phyloP scores from a whole-genome alignment of 108 stramenopile genomes.

The Discostella pseudostelligera region DNA sequence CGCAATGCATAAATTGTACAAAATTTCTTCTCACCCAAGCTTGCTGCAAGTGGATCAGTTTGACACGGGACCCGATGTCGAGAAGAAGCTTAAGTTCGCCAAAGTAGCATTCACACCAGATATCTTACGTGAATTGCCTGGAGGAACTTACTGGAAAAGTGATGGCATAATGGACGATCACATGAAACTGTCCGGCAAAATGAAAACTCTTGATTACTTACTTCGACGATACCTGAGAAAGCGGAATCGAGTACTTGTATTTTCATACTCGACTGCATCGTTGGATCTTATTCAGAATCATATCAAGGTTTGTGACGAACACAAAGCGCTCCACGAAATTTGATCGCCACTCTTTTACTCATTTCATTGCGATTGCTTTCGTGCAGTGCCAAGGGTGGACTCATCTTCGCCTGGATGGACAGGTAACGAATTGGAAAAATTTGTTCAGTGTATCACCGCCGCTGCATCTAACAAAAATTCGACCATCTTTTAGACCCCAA shows the following conservation, averaged over 20 bases:
- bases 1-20: slow-evolving; percentile 59
- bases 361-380: slow-evolving; percentile 15
- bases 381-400: slow-evolving; percentile 58
- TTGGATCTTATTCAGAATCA: slow-evolving; percentile 81
- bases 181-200: slow-evolving; percentile 76
- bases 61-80: slow-evolving; percentile 38
- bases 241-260: slow-evolving; percentile 71
- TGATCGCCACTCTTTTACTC: neutral
- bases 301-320: slow-evolving; percentile 1
- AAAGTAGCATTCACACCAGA: slow-evolving; percentile 67
- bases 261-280: slow-evolving; percentile 88
- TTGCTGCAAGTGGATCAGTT: slow-evolving; percentile 66
- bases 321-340: too few relatives aligned
- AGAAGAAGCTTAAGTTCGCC: slow-evolving; percentile 71
- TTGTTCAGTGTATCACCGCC: too few relatives aligned
- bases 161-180: slow-evolving; percentile 79
- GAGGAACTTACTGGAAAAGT: slow-evolving; percentile 50
- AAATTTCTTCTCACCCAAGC: slow-evolving; percentile 73
- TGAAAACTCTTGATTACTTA: slow-evolving; percentile 59
- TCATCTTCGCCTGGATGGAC: slow-evolving; percentile 88
- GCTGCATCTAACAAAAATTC: too few relatives aligned
- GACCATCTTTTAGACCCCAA: slow-evolving; percentile 50
- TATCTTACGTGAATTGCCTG: slow-evolving; percentile 61
- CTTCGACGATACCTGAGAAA: slow-evolving; percentile 40
- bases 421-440: slow-evolving; percentile 16